phyloP scores from a whole-genome alignment of 1,284 basidiomycete genomes.

The Ganoderma boninense region DNA sequence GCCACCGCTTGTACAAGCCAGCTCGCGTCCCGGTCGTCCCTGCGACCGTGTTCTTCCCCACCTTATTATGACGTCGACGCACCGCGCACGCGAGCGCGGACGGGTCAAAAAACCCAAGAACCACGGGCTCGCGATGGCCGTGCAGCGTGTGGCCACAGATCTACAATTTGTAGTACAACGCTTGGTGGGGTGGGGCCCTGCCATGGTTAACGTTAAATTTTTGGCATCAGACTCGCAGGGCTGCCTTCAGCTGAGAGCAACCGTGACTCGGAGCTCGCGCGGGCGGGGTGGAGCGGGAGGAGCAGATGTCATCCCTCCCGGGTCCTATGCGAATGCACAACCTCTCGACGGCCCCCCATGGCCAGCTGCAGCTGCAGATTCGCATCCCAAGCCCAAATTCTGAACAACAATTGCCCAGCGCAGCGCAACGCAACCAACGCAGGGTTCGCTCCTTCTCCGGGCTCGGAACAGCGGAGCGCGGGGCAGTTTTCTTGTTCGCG shows the following conservation, averaged over 20 bases:
- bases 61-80: not conserved
- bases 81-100: not conserved
- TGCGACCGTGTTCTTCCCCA: not conserved
- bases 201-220: not conserved
- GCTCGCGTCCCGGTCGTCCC: not conserved
- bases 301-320: not conserved
- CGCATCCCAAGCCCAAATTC: not conserved
- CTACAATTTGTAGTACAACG: not conserved
- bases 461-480: constrained; percentile 2
- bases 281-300: not conserved
- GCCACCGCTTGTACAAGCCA: not conserved
- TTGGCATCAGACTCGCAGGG: not conserved
- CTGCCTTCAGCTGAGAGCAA: not conserved
- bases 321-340: not conserved
- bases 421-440: not conserved
- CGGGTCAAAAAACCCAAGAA: not conserved
- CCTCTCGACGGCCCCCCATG: no score
- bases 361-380: no score
- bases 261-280: not conserved
- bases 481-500: not conserved
- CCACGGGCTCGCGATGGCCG: not conserved
- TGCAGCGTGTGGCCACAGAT: not conserved
- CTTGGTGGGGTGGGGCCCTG: not conserved
- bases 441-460: not conserved
- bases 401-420: not conserved